Evolutionary conservation across 169 alveolate species (phyloP), one percentile per base, ranked within the genome.

Genomic region (Cryptosporidium sp.): DNA sequence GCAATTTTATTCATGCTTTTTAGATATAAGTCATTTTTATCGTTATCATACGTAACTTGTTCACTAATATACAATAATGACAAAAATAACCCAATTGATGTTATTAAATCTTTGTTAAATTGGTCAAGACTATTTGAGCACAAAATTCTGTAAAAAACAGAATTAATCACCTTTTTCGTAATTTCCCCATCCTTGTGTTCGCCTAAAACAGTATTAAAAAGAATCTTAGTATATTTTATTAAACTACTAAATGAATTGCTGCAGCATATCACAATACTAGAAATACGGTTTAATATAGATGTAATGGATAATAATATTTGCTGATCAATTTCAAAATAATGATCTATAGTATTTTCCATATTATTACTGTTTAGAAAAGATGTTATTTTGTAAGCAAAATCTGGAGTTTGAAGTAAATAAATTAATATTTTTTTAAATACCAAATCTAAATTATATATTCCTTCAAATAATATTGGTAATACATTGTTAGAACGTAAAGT

Each of bases 21-120:
- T 16, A 37, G 2, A 33, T 1, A 14, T 48, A 48, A 48, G 21
- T 56, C 67, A 26, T 56, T 56, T 3, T 3, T 56, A 9, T 21
- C 14, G 2, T n/a, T 7, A 16, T 48, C 56, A 14, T 14, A 5
- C 4, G 39, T 33, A 56, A 23, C 18, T 73, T 39, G 33, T 16
- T 53, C 56, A 53, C 26, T 37, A 31, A 73, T 48, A 52, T 45
- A 73, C 7, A 53, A 58, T 29, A 33, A 58, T 31, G 86, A 56
- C 12, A 48, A 73, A 12, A 37, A 73, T 18, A 56, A 0, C 3
- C 86, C 86, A 45, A 73, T 53, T 23, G 86, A 73, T 14, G 56
- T 60, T 18, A 73, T 73, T 35, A 73, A 12, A 33, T 73, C 86
- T 60, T 33, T 73, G n/a, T 73, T 56, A 23, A 73, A 37, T 9